phyloP scores from a whole-genome alignment of 2,329 filamentous ascomycete species.

The Calycina marina region DNA sequence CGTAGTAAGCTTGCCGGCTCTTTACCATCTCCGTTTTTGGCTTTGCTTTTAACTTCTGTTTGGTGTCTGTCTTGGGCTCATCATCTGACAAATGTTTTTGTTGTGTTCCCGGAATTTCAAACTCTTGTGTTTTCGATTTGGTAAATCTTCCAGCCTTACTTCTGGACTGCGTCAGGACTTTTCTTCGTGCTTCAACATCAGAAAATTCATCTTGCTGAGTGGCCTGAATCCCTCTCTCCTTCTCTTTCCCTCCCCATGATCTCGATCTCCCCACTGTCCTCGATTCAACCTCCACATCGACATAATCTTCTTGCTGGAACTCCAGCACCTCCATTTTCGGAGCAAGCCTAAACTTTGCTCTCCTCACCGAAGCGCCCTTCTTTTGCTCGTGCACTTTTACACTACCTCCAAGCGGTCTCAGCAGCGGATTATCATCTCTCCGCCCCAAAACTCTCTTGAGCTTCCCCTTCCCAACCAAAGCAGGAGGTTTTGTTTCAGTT shows the following conservation, averaged over 20 bases:
- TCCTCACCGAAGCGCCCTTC: background rate
- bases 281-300: background rate
- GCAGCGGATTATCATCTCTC: conserved; percentile 13
- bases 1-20: too few species aligned
- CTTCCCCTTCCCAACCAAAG: conserved; percentile 9
- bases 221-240: background rate
- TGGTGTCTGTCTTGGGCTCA: background rate
- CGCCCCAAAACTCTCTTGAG: conserved; percentile 11
- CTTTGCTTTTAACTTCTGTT: too few species aligned
- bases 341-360: background rate
- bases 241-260: too few species aligned
- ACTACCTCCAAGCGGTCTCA: conserved; percentile 9
- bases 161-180: background rate
- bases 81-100: background rate
- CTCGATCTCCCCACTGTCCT: background rate
- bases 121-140: background rate
- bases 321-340: background rate
- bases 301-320: background rate
- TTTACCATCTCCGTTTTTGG: too few species aligned
- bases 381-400: background rate
- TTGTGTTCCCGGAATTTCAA: background rate
- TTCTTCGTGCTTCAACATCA: background rate
- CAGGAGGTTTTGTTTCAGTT: conserved; percentile 1
- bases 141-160: background rate
- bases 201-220: too few species aligned